Conservation (phyloP, 441 rosid species). For the Macaranga tanarius region DNA sequence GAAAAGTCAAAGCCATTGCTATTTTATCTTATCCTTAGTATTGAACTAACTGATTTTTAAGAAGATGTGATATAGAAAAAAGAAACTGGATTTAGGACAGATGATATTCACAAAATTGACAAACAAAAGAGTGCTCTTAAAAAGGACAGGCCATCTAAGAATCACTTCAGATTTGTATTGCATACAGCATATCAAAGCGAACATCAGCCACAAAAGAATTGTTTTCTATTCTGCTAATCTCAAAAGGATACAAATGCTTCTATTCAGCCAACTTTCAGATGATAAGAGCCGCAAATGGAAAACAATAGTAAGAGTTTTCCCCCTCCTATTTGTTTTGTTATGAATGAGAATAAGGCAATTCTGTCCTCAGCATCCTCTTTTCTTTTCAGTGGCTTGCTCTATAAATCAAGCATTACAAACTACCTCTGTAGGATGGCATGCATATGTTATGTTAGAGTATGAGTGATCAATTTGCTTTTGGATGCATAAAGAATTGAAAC, state of each 20-base stretch:
- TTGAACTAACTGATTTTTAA: background rate
- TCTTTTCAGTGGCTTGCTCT: background rate
- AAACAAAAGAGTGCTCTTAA: background rate
- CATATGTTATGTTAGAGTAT: background rate
- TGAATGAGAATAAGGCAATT: background rate
- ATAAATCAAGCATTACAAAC: constrained; percentile 1
- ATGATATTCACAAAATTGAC: too few species aligned
- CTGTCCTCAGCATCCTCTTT: background rate
- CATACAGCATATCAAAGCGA: background rate
- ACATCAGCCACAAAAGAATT: background rate
- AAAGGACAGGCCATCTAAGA: background rate
- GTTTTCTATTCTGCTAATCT: too few species aligned
- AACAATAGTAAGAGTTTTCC: background rate
- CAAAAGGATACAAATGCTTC: too few species aligned
- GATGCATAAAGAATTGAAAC: background rate
- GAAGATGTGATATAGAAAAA: background rate
- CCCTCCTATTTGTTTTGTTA: background rate
- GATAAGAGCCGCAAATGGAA: too few species aligned
- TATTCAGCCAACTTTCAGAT: background rate
- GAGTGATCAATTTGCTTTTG: background rate
- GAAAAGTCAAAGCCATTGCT: background rate
- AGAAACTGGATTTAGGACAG: too few species aligned
- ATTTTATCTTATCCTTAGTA: background rate
- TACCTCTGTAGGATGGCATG: background rate
- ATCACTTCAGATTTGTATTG: background rate